Conservation (phyloP, 768 basidiomycete genomes). For the Leccinum boreale region DNA sequence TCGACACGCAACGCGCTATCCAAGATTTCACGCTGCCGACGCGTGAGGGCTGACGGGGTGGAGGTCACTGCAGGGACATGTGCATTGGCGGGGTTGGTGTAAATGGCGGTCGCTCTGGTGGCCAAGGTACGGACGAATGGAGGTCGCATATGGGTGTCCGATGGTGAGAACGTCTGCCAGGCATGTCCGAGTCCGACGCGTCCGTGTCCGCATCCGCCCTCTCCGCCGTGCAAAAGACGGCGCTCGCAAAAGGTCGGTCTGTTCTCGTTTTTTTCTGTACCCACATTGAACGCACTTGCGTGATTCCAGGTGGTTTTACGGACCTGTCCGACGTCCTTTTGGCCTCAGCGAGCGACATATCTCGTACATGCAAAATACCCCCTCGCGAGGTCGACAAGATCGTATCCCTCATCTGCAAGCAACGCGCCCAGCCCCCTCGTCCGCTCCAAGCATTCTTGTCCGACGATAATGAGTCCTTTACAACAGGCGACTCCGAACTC, state of each 20-base stretch:
- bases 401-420: slow-evolving; percentile 47
- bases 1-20: slow-evolving; percentile 83
- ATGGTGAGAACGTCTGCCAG: not conserved
- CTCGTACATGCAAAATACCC: slow-evolving; percentile 52
- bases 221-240: slow-evolving; percentile 30
- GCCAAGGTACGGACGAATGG: slow-evolving; percentile 16
- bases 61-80: slow-evolving; percentile 42
- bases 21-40: slow-evolving; percentile 46
- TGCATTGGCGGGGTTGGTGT: slow-evolving; percentile 38
- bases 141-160: slow-evolving; percentile 10
- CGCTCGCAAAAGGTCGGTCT: slow-evolving; percentile 38
- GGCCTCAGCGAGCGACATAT: slow-evolving; percentile 46
- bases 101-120: slow-evolving; percentile 45
- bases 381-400: slow-evolving; percentile 48
- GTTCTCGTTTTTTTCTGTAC: not conserved
- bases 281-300: not conserved
- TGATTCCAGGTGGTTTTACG: slow-evolving; percentile 44
- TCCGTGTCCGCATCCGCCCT: slow-evolving; percentile 20
- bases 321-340: slow-evolving; percentile 51
- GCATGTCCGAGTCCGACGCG: slow-evolving; percentile 5
- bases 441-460: slow-evolving; percentile 39
- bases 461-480: slow-evolving; percentile 48
- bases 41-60: slow-evolving; percentile 55
- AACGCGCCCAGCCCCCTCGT: slow-evolving; percentile 36
- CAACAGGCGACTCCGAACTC: slow-evolving; percentile 70